Evolutionary conservation across 2,329 filamentous ascomycete genomes (phyloP), one percentile per base, ranked within the genome.

Genomic region (Penicillium sp.): DNA sequence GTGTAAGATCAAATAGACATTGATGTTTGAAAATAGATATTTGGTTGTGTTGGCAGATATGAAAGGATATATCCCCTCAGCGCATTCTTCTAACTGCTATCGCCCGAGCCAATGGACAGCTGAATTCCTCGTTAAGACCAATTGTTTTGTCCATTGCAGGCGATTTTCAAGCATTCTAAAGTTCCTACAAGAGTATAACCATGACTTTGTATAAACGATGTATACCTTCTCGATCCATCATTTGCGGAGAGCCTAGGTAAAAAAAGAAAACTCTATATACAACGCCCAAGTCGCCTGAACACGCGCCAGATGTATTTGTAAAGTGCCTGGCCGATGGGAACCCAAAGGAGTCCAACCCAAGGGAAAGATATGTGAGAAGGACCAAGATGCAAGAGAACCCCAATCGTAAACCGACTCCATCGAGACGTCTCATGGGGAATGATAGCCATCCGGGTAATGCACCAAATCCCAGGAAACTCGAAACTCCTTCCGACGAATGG

Each of bases 371-470:
- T 34, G 32, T 41, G 31, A 42, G 29, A 29, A 34, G 16, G 39
- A 46, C 24, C 24, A 26, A 26, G 24, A 20, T 24, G 35, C 29
- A 34, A 50, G 40, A 50, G 44, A 44, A 28, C 41, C 36, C 43
- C 39, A 46, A 46, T 41, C 41, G 50, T 51, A 36, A 50, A 42
- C 55, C 43, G 45, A 55, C 54, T 54, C 52, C 56, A 44, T 40
- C 49, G 31, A 52, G 44, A 42, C 27, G 37, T 50, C 45, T 49
- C 48, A 45, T 47, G 49, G 47, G 49, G 47, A 50, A 51, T 50
- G 39, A 51, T 43, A 20, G 40, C 48, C 52, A 47, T 46, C 47
- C 50, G 47, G 48, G 40, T 43, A 42, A 55, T 50, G 44, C 52
- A 50, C 31, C 34, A 40, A 47, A 43, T 44, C 42, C 44, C 42